These are phyloP conservation scores for Chrysanthemum seticuspe DNA, from an alignment of 129 eudicot species.

Conservation along the genomic window DNA sequence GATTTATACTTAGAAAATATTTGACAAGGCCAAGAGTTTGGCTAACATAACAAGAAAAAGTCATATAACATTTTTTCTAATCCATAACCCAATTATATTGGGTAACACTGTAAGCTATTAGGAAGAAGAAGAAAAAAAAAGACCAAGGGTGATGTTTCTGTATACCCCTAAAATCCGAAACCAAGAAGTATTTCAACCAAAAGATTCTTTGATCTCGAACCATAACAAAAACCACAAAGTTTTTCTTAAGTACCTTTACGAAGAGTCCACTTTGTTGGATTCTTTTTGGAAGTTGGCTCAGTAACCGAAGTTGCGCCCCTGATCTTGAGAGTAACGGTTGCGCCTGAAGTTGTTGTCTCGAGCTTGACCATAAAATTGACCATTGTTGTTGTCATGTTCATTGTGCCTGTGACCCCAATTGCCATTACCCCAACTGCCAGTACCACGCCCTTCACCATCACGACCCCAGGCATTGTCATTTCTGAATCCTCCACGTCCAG, in stretches of 20 bases:
- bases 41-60: conserved; percentile 8
- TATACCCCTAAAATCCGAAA: conserved; percentile 17
- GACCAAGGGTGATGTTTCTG: not conserved
- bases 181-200: conserved; percentile 11
- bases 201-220: conserved; percentile 8
- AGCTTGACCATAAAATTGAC: conserved; percentile 28
- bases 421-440: conserved; percentile 6
- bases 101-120: conserved; percentile 26
- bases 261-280: not conserved
- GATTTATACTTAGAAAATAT: not conserved
- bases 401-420: conserved; percentile 19
- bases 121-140: not conserved
- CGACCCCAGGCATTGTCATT: conserved; percentile 42
- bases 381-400: conserved; percentile 20
- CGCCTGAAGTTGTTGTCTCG: conserved; percentile 23
- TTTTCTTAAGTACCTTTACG: not conserved
- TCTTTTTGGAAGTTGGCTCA: conserved; percentile 15
- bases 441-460: conserved; percentile 41
- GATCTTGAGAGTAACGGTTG: conserved; percentile 6
- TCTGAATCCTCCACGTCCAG: conserved; percentile 54
- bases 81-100: conserved; percentile 17
- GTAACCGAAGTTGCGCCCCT: conserved; percentile 16
- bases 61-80: conserved; percentile 1
- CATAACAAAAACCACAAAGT: conserved; percentile 10
- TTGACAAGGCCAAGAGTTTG: not conserved